Conservation (phyloP, 2,329 filamentous ascomycete species). For the Penicillium sclerotiorum region DNA sequence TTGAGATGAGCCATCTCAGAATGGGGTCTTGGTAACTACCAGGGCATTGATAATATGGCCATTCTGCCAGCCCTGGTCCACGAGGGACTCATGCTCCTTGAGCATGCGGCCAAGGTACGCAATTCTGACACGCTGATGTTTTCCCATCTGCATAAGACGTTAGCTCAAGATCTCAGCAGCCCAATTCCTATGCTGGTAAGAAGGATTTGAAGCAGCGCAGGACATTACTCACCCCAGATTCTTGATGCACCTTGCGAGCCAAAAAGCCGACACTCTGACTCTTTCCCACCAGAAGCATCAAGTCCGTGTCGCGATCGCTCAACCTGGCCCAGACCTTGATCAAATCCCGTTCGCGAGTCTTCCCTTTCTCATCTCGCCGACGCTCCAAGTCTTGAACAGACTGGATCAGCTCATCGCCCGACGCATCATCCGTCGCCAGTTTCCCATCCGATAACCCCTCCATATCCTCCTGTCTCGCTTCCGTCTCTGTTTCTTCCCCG, state of each 20-base stretch:
- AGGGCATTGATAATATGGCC: conserved; percentile 78
- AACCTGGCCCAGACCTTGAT: conserved; percentile 64
- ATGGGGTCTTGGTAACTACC: conserved; percentile 50
- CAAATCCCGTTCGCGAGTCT: conserved; percentile 58
- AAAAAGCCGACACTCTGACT: conserved; percentile 67
- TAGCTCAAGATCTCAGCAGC: not conserved
- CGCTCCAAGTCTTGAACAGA: conserved; percentile 41
- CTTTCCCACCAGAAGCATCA: conserved; percentile 60
- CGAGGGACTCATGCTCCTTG: conserved; percentile 66
- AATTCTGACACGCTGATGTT: conserved; percentile 65
- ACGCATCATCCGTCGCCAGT: conserved; percentile 40
- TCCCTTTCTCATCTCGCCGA: conserved; percentile 61
- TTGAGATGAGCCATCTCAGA: not conserved
- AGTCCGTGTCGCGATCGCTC: conserved; percentile 67
- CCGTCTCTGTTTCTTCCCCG: not conserved
- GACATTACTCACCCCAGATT: conserved; percentile 56
- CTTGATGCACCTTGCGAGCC: conserved; percentile 63
- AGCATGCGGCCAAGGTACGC: conserved; percentile 82
- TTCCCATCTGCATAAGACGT: conserved; percentile 53
- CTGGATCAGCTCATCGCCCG: conserved; percentile 40
- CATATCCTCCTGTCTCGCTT: conserved; percentile 12
- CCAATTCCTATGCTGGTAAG: not conserved
- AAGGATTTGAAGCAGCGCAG: conserved; percentile 2
- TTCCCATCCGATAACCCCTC: conserved; percentile 36
- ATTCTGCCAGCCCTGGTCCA: conserved; percentile 72